These are phyloP conservation scores for Termitomyces sp. DNA, from an alignment of 768 basidiomycete species.

Conservation along the genomic window DNA sequence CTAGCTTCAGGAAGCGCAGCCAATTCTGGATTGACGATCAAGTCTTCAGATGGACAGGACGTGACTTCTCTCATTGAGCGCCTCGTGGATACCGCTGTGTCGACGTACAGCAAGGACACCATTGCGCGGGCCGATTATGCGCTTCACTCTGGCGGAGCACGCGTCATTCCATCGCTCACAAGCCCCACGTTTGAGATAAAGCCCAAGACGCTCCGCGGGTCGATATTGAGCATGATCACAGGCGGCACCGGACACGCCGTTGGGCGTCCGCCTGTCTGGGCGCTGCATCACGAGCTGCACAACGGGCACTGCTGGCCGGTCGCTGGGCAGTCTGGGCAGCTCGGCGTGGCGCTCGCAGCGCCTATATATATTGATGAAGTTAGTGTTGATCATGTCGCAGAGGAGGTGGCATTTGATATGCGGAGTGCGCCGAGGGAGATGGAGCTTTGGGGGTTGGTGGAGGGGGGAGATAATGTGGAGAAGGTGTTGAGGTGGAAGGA, in stretches of 20 bases:
- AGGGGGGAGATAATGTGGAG: constrained; percentile 64
- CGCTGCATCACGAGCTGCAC: constrained; percentile 79
- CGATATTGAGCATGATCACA: constrained; percentile 51
- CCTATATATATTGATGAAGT: constrained; percentile 72
- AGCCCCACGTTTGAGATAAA: constrained; percentile 69
- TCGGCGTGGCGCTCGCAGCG: constrained; percentile 75
- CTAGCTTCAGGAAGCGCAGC: constrained; percentile 35
- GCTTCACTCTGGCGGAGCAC: constrained; percentile 74
- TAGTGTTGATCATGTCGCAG: constrained; percentile 85
- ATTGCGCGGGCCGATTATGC: constrained; percentile 84
- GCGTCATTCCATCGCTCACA: constrained; percentile 78
- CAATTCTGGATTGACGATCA: constrained; percentile 53
- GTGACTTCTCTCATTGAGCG: constrained; percentile 61
- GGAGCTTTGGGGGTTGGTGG: constrained; percentile 89
- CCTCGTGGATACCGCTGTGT: constrained; percentile 73
- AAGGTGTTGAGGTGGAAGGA: constrained; percentile 54
- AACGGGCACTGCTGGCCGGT: constrained; percentile 96
- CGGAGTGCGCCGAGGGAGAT: constrained; percentile 77
- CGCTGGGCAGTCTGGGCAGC: constrained; percentile 65
- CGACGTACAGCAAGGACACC: constrained; percentile 64
- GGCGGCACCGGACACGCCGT: constrained; percentile 58
- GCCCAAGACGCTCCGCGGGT: constrained; percentile 41
- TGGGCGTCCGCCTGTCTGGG: constrained; percentile 81
- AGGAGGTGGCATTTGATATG: constrained; percentile 77
- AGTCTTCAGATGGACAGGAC: constrained; percentile 69